phyloP scores from a whole-genome alignment of 116 monocot species.

The Phalaenopsis hybrid region DNA sequence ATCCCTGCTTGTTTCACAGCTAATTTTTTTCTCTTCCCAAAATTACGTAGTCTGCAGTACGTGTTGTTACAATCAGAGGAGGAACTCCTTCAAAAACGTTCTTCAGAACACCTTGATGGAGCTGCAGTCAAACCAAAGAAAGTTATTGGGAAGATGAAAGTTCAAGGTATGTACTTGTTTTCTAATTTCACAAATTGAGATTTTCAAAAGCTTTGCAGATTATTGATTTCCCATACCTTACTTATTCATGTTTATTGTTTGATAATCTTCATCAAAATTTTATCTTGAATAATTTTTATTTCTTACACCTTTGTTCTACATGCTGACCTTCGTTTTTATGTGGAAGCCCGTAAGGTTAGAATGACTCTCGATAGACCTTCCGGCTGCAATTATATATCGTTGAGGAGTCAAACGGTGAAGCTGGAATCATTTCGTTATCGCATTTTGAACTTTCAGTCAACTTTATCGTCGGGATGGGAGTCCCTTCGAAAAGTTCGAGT shows the following conservation, averaged over 20 bases:
- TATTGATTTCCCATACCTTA: background rate
- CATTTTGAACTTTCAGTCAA: constrained; percentile 70
- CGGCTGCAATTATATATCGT: constrained; percentile 64
- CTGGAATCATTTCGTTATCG: constrained; percentile 56
- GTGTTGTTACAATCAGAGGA: constrained; percentile 96
- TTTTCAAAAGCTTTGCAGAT: background rate
- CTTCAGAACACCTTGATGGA: constrained; percentile 67
- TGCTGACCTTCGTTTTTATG: constrained; percentile 5
- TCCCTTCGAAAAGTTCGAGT: constrained; percentile 61
- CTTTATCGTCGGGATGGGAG: constrained; percentile 70
- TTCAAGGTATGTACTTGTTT: constrained; percentile 52
- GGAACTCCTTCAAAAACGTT: constrained; percentile 63
- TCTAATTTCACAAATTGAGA: background rate
- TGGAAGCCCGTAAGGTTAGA: constrained; percentile 73
- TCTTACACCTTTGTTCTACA: background rate
- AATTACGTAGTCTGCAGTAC: constrained; percentile 61
- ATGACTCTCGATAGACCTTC: constrained; percentile 70
- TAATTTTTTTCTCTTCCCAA: constrained; percentile 1
- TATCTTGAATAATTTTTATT: background rate
- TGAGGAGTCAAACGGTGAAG: constrained; percentile 35
- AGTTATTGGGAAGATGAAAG: constrained; percentile 87
- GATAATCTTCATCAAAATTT: background rate
- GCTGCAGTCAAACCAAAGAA: constrained; percentile 72
- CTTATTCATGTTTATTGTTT: background rate
- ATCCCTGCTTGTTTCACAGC: background rate